Percentiles rank a stretch among this genome's conserved stretches.
These are phyloP conservation scores for Aegilops longissima DNA, from an alignment of 176 grass and related monocot species.

Conservation along the genomic window DNA sequence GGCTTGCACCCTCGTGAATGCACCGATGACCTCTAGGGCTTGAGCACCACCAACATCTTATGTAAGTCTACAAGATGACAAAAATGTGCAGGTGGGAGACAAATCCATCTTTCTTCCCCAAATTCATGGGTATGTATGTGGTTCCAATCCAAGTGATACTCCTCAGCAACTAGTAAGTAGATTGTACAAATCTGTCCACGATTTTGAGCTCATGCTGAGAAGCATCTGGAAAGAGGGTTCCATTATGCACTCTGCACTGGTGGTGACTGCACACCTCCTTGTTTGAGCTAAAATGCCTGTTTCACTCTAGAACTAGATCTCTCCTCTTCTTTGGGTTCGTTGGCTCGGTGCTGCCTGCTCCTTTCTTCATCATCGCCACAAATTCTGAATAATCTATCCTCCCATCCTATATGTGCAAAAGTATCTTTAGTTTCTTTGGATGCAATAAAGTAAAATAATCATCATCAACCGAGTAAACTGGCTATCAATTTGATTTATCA, in stretches of 20 bases:
- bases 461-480: not conserved
- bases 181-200: slow-evolving; percentile 22
- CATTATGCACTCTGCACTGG: not conserved
- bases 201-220: not conserved
- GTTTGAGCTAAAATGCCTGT: slow-evolving; percentile 24
- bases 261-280: slow-evolving; percentile 8
- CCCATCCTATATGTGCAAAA: slow-evolving; percentile 53
- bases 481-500: not conserved
- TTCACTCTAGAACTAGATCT: slow-evolving; percentile 39
- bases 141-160: not conserved
- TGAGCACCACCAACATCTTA: not conserved
- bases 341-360: slow-evolving; percentile 16
- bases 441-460: not conserved
- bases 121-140: not conserved
- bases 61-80: not conserved
- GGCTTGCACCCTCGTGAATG: not conserved
- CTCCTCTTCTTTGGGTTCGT: slow-evolving; percentile 40
- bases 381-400: slow-evolving; percentile 71
- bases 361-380: slow-evolving; percentile 58
- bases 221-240: not conserved
- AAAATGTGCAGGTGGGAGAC: not conserved
- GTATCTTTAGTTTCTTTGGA: not conserved
- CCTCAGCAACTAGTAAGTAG: not conserved
- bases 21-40: not conserved
- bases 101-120: not conserved